These are phyloP conservation scores for Hygrocybe coccinea DNA, from an alignment of 768 basidiomycete species.

Conservation along the genomic window DNA sequence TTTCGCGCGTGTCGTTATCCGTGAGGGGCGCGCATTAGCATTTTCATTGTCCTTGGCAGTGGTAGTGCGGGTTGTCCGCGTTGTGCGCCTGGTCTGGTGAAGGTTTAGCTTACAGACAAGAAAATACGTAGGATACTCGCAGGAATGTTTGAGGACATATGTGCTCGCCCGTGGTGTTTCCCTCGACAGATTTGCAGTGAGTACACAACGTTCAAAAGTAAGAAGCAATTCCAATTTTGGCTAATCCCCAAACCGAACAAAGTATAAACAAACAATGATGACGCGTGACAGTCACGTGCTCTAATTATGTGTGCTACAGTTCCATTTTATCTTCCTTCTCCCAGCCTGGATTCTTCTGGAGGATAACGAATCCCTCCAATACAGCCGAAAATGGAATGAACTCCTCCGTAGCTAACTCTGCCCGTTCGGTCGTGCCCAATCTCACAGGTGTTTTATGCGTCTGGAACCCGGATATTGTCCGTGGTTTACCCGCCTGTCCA, in stretches of 20 bases:
- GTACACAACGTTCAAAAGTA: not conserved
- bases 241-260: constrained; percentile 3
- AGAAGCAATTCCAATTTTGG: not conserved
- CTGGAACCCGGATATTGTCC: constrained; percentile 97
- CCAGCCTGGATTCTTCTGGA: constrained; percentile 89
- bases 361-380: constrained; percentile 87
- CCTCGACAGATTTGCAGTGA: too few species aligned
- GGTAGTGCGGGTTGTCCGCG: constrained; percentile 49
- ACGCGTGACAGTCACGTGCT: constrained; percentile 5
- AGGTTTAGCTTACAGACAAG: constrained; percentile 3
- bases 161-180: constrained; percentile 18
- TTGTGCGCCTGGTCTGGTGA: constrained; percentile 60
- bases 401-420: constrained; percentile 96
- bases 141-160: constrained; percentile 45
- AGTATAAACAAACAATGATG: not conserved
- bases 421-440: constrained; percentile 88
- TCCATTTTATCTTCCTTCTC: constrained; percentile 60
- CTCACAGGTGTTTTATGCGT: constrained; percentile 97
- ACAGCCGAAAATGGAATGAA: constrained; percentile 87
- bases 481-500: constrained; percentile 94
- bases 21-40: constrained; percentile 54
- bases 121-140: constrained; percentile 27
- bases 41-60: constrained; percentile 65
- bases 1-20: constrained; percentile 59
- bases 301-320: not conserved